phyloP scores from a whole-genome alignment of 305 asterid species.

The Rubia tinctorum region DNA sequence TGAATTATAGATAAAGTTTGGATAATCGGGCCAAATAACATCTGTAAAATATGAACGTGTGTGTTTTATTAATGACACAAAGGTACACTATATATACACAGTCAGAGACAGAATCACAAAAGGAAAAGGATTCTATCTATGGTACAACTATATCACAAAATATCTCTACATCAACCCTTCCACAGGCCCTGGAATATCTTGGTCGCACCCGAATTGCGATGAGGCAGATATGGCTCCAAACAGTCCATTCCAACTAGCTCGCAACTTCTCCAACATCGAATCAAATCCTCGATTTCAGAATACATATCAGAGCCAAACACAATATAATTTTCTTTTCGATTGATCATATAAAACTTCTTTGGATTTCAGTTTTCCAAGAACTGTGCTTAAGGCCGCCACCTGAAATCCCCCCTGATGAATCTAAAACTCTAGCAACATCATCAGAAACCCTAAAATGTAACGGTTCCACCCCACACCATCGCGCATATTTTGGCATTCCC shows the following conservation, averaged over 20 bases:
- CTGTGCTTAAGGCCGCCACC: constrained; percentile 22
- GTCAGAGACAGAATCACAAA: too few species aligned
- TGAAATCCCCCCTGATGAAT: neutral
- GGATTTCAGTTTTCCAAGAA: neutral
- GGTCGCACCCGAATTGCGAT: constrained; percentile 30
- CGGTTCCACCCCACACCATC: constrained; percentile 17
- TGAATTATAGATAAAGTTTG: too few species aligned
- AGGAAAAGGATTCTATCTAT: too few species aligned
- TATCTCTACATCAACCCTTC: neutral
- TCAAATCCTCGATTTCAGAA: too few species aligned
- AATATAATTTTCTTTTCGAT: too few species aligned
- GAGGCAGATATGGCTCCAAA: constrained; percentile 26
- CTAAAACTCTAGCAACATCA: neutral
- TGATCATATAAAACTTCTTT: neutral
- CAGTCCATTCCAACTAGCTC: constrained; percentile 25
- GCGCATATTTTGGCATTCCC: constrained; percentile 25
- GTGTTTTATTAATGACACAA: too few species aligned
- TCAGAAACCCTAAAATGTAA: neutral
- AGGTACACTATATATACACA: too few species aligned
- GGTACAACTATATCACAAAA: too few species aligned
- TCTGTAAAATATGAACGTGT: too few species aligned
- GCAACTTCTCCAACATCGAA: too few species aligned
- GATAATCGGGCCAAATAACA: too few species aligned
- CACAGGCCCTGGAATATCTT: constrained; percentile 24
- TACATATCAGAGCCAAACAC: too few species aligned